Evolutionary conservation across 2,329 filamentous ascomycete genomes (phyloP).

Genomic region (Phyllosticta capitalensis): DNA sequence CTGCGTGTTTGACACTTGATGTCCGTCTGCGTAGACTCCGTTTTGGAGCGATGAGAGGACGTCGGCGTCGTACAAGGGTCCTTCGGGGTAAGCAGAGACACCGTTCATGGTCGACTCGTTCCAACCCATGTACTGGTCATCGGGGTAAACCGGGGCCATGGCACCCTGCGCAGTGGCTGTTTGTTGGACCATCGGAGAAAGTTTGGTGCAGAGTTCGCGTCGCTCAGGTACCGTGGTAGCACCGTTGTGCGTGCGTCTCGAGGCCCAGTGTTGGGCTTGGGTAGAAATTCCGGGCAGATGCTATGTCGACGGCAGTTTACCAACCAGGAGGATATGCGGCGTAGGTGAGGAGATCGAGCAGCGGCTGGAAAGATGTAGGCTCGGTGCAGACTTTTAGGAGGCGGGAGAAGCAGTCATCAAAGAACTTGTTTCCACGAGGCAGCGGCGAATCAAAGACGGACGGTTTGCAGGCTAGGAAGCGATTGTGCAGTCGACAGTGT

Average conservation of each 20-base stretch:
- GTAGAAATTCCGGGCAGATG: background rate
- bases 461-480: background rate
- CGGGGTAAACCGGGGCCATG: slow-evolving; percentile 12
- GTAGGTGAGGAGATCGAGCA: background rate
- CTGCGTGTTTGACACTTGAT: slow-evolving; percentile 28
- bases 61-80: slow-evolving; percentile 27
- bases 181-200: background rate
- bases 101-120: slow-evolving; percentile 21
- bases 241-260: background rate
- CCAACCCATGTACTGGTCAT: slow-evolving; percentile 28
- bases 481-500: background rate
- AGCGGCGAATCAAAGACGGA: background rate
- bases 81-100: slow-evolving; percentile 26
- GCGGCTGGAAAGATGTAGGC: background rate
- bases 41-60: slow-evolving; percentile 7
- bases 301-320: background rate
- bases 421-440: background rate
- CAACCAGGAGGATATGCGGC: background rate
- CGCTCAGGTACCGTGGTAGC: background rate
- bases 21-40: slow-evolving; percentile 16
- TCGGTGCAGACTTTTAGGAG: background rate
- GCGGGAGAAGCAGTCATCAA: background rate
- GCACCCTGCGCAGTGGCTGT: background rate
- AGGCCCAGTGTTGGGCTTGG: background rate
- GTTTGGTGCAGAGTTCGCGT: background rate